Conservation (phyloP, 768 basidiomycete species). For the Termitomyces sp. region DNA sequence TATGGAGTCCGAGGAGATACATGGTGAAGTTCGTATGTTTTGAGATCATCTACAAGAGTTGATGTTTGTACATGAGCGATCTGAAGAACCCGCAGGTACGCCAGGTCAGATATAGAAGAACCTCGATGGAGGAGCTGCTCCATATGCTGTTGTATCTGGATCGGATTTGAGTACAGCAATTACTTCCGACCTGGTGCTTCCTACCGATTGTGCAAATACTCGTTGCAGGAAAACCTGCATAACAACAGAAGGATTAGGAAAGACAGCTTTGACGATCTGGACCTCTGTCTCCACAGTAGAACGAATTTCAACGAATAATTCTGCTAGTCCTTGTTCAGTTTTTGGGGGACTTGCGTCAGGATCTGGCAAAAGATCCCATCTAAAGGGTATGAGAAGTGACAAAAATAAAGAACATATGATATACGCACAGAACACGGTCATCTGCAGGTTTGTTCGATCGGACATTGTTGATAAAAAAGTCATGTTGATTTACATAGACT, state of each 20-base stretch:
- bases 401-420: neutral
- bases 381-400: slow-evolving; percentile 22
- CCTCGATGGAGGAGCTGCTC: slow-evolving; percentile 82
- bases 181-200: slow-evolving; percentile 15
- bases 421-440: slow-evolving; percentile 50
- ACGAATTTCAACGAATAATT: slow-evolving; percentile 83
- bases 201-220: slow-evolving; percentile 94
- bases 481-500: slow-evolving; percentile 98
- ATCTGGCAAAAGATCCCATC: slow-evolving; percentile 80
- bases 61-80: slow-evolving; percentile 79
- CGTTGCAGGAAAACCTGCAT: slow-evolving; percentile 98
- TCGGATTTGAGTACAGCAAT: neutral
- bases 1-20: slow-evolving; percentile 57
- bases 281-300: slow-evolving; percentile 91
- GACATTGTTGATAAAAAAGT: slow-evolving; percentile 96
- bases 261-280: slow-evolving; percentile 97
- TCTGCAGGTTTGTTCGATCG: slow-evolving; percentile 53
- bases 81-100: slow-evolving; percentile 87
- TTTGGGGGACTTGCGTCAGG: slow-evolving; percentile 75
- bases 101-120: slow-evolving; percentile 73
- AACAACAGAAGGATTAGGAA: slow-evolving; percentile 92
- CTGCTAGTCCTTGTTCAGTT: slow-evolving; percentile 70
- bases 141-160: slow-evolving; percentile 93
- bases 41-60: slow-evolving; percentile 82
- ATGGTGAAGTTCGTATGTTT: slow-evolving; percentile 80